Evolutionary conservation across 208 protist species (phyloP), one percentile per base, ranked within the genome.

Genomic region (Strigomonas galati): DNA sequence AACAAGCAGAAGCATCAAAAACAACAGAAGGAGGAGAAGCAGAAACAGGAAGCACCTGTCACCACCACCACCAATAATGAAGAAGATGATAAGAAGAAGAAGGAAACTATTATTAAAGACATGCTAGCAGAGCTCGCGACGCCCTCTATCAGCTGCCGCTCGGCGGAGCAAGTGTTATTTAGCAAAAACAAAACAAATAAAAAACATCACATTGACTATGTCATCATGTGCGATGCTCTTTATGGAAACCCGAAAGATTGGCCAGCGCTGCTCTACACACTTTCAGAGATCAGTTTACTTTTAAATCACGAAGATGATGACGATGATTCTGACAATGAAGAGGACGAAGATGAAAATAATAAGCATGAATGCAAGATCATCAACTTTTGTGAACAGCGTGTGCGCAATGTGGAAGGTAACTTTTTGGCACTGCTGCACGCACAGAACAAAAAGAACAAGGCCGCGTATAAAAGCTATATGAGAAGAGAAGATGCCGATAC

Each of bases 371-470:
- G 84, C 59, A 66, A 82, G 30, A 60, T 96, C 30, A 65, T 96
- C 19, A 94, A 93, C 76, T 93, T 94, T 64, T 96, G 91, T 62
- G 91, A 96, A 72, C 91, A 96, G 71, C 91, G 91, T 32, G 86
- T 96, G 23, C 46, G 87, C 21, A 67, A 93, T 52, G 87, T 96
- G 0, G 87, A 96, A 59, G 86, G 78, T 0, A 75, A 68, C 19
- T 96, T 96, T 49, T 60, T 94, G 43, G 61, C 49, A 28, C 51
- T 87, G 32, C 67, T 96, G 37, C 57, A 86, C 24, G 61, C 57
- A 43, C 81, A 96, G 53, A 94, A 94, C 52, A 58, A 5, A 40
- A 67, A 48, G 48, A 58, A 6, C 14, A 24, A 30, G n/a, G 2
- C 10, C 28, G 23, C 6, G 10, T 28, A 55, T 17, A 30, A 30